phyloP scores from a whole-genome alignment of 106 monocot genomes.

The Ottelia alismoides region DNA sequence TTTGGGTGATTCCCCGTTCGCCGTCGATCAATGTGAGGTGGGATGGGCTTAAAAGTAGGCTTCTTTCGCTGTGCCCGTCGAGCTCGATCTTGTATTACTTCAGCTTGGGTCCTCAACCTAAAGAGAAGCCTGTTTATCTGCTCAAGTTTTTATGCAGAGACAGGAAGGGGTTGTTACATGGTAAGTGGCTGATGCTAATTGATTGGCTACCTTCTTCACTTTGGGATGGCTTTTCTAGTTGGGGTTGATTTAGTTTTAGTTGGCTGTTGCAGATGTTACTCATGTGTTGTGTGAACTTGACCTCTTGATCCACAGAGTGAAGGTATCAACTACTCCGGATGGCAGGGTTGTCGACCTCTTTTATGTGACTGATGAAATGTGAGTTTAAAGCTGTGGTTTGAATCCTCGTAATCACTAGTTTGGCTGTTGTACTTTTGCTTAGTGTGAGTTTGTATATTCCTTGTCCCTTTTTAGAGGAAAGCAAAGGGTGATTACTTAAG shows the following conservation, averaged over 20 bases:
- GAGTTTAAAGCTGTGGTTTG: no score
- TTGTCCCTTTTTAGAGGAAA: no score
- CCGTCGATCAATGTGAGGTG: constrained; percentile 46
- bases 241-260: not conserved
- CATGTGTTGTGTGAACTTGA: constrained; percentile 72
- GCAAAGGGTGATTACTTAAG: no score
- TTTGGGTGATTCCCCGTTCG: constrained; percentile 77
- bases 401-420: no score
- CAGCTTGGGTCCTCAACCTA: constrained; percentile 18
- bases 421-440: no score
- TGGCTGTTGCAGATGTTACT: constrained; percentile 53
- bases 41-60: constrained; percentile 54
- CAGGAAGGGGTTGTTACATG: constrained; percentile 83
- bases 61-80: constrained; percentile 63
- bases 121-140: constrained; percentile 39
- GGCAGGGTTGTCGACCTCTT: constrained; percentile 83
- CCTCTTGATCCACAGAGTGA: constrained; percentile 77
- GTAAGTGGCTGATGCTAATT: constrained; percentile 28
- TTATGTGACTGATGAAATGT: constrained; percentile 81
- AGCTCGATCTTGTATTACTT: constrained; percentile 45
- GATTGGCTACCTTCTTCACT: no score
- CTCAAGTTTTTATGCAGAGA: constrained; percentile 68
- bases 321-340: constrained; percentile 93
- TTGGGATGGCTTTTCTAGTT: no score
- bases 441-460: no score